Evolutionary conservation across 2,329 filamentous ascomycete species (phyloP).

Genomic region (Colletotrichum camelliae): DNA sequence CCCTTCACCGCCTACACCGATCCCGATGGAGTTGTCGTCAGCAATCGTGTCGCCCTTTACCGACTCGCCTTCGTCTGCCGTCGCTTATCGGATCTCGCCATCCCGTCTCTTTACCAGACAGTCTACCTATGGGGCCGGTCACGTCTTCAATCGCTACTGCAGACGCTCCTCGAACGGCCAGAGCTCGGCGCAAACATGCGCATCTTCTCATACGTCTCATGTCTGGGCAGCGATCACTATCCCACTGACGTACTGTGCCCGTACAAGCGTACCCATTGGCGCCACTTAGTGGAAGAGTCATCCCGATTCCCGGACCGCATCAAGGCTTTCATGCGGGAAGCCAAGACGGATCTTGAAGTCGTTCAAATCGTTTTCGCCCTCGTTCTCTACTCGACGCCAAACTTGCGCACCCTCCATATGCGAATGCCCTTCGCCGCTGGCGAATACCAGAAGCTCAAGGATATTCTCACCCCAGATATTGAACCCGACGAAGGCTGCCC

Average conservation of each 20-base stretch:
- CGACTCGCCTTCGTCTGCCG: slow-evolving; percentile 18
- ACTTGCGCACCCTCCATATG: slow-evolving; percentile 13
- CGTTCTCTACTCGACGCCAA: slow-evolving; percentile 18
- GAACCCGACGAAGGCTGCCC: slow-evolving; percentile 10
- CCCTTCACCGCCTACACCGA: slow-evolving; percentile 18
- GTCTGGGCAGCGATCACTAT: slow-evolving; percentile 16
- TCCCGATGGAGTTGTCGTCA: slow-evolving; percentile 18
- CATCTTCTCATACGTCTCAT: slow-evolving; percentile 18
- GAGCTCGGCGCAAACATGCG: slow-evolving; percentile 18
- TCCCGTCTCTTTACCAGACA: slow-evolving; percentile 12
- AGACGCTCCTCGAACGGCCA: slow-evolving; percentile 18
- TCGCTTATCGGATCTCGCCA: slow-evolving; percentile 11
- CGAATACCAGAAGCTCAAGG: slow-evolving; percentile 20
- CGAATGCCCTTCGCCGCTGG: slow-evolving; percentile 20
- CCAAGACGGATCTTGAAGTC: slow-evolving; percentile 10
- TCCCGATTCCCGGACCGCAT: slow-evolving; percentile 7
- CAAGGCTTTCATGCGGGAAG: slow-evolving; percentile 8
- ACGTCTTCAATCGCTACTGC: slow-evolving; percentile 15
- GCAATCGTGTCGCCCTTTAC: slow-evolving; percentile 12
- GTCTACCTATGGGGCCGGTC: slow-evolving; percentile 20
- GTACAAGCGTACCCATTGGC: slow-evolving; percentile 20
- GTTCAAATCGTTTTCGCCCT: slow-evolving; percentile 19
- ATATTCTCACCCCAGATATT: slow-evolving; percentile 16
- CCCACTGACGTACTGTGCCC: slow-evolving; percentile 14
- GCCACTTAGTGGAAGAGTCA: slow-evolving; percentile 9